Conservation (phyloP, 805 yeast genomes). For the Ascoidea asiatica region DNA sequence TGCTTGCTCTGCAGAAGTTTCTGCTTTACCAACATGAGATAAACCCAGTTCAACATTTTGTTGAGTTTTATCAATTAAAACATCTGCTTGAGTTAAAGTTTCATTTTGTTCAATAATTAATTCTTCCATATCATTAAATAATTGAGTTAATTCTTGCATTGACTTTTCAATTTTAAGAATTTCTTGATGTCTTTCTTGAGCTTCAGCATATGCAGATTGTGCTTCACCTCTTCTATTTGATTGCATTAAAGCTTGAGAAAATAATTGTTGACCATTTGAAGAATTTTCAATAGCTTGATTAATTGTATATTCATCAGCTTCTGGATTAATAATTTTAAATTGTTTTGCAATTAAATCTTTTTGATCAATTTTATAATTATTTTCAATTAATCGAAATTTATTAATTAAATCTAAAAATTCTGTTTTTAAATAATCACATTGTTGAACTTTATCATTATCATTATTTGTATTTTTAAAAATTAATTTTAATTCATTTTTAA, state of each 20-base stretch:
- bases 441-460: conserved; percentile 75
- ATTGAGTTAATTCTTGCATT: conserved; percentile 88
- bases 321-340: conserved; percentile 79
- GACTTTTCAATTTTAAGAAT: conserved; percentile 88
- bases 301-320: conserved; percentile 73
- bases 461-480: conserved; percentile 58
- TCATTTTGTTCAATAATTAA: conserved; percentile 92
- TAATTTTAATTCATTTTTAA: conserved; percentile 64
- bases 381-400: conserved; percentile 77
- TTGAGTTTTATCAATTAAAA: conserved; percentile 71
- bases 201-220: conserved; percentile 87
- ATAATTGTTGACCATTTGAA: conserved; percentile 81
- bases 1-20: conserved; percentile 74
- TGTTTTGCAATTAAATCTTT: conserved; percentile 86
- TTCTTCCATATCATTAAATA: conserved; percentile 93
- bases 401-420: conserved; percentile 79
- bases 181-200: conserved; percentile 91
- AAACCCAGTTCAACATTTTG: conserved; percentile 75
- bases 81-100: too few species aligned
- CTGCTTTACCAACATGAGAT: conserved; percentile 87
- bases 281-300: conserved; percentile 74
- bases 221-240: conserved; percentile 91
- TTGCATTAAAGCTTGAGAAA: conserved; percentile 82
- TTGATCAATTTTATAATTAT: conserved; percentile 71
- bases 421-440: conserved; percentile 79